A percentile compares a stretch with the other conserved stretches of the same genome.
Evolutionary conservation across 768 basidiomycete genomes (phyloP).

Genomic region (Termitomyces sp.): DNA sequence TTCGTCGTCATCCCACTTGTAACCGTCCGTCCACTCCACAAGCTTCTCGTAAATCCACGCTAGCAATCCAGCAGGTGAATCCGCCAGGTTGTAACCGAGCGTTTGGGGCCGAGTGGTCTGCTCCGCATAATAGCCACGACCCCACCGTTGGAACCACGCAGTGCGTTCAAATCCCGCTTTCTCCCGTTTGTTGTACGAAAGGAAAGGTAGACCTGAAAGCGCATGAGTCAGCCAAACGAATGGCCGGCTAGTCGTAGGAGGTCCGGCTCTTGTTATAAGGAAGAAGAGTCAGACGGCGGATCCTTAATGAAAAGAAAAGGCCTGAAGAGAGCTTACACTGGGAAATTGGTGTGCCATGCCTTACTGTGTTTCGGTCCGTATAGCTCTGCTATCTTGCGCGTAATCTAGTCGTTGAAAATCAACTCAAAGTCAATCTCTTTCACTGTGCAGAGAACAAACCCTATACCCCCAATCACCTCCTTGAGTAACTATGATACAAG

Average conservation of each 20-base stretch:
- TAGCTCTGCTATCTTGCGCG: constrained; percentile 25
- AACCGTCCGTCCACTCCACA: constrained; percentile 36
- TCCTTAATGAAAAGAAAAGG: neutral
- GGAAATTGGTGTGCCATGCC: constrained; percentile 52
- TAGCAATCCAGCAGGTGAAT: constrained; percentile 55
- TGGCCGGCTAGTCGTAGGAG: constrained; percentile 25
- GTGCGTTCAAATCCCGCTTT: constrained; percentile 31
- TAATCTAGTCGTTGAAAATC: constrained; percentile 19
- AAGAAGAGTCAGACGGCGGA: constrained; percentile 8
- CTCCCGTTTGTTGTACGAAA: constrained; percentile 28
- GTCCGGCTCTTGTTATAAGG: constrained; percentile 17
- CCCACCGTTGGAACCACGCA: constrained; percentile 26
- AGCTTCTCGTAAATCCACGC: constrained; percentile 57
- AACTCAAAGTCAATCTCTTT: neutral
- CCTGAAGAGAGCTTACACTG: constrained; percentile 25
- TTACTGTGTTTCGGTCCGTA: constrained; percentile 42
- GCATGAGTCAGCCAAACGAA: constrained; percentile 25
- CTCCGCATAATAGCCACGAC: constrained; percentile 36
- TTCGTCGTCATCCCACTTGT: constrained; percentile 53
- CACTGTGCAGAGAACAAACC: constrained; percentile 24
- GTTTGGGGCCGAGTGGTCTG: constrained; percentile 53
- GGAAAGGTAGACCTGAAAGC: constrained; percentile 19
- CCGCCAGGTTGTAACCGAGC: constrained; percentile 51
- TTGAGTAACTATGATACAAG: constrained; percentile 36
- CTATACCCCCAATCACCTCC: constrained; percentile 48